Base-by-base conservation (phyloP, 225 moss, liverwort and hornwort genomes). In the Sphagnum tenellum region DNA sequence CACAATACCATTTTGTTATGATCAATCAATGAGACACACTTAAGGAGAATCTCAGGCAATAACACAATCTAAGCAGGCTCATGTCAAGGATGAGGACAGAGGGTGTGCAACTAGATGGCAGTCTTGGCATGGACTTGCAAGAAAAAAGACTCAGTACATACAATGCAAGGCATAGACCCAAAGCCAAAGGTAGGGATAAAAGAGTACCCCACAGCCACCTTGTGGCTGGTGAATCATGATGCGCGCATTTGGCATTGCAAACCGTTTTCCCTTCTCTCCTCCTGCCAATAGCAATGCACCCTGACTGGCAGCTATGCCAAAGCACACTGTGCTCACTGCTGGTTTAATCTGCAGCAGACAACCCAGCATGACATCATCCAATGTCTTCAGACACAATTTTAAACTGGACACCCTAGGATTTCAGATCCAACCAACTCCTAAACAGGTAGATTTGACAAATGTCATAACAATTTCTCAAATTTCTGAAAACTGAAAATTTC, bases 161-260 rank as follows among this genome's bases (percentile, higher is more conserved):
- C 8, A 45, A 45, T 60, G 44, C 60, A 6, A 29, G 29, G 29
- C 29, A 29, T 29, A 29, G 1, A 29, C 29, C 29, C 29, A 29
- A 29, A 29, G 29, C 29, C 29, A 29, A 29, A 54, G 48, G 48
- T 8, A 64, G 64, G 4, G 47, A 13, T 57, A 49, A 63, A 63
- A 61, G 44, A 67, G 66, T 80, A 93, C 93, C 85, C 91, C 89
- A 70, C 89, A 90, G 7, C 90, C 90, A 50, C 90, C 94, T 80
- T 94, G 90, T 57, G 89, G 89, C 69, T 94, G 94, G 66, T 94
- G 94, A 70, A 94, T 91, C 94, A 91, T 91, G 56, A 94, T 91
- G 60, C 90, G 89, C 48, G 94, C 94, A 74, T 91, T 91, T 4
- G 94, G 94, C 94, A 94, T 91, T 12, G 94, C 83, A 29, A 91